Conservation (phyloP, 2,329 filamentous ascomycete species). For the Neofusicoccum ribis region DNA sequence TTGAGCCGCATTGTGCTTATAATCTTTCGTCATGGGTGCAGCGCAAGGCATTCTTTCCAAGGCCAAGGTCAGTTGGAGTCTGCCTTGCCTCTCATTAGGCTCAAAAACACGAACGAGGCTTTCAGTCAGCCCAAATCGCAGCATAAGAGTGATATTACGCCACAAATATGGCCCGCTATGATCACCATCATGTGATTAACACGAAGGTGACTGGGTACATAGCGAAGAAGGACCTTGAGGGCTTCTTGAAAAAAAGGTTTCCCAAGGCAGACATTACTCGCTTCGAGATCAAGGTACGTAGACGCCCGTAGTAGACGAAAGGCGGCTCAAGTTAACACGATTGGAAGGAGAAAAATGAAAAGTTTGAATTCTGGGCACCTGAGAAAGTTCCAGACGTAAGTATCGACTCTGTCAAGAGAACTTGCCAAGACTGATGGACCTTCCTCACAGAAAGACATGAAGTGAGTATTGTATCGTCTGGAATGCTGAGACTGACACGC, state of each 20-base stretch:
- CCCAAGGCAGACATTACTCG: not conserved
- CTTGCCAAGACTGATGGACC: not conserved
- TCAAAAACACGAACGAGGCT: not conserved
- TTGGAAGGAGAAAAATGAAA: constrained; percentile 8
- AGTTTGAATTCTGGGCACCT: constrained; percentile 17
- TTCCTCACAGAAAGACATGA: not conserved
- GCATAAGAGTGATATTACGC: not conserved
- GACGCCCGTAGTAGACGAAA: not conserved
- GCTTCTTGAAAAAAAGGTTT: constrained; percentile 1
- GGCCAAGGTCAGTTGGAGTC: not conserved
- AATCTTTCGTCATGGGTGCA: not conserved
- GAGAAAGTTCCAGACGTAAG: constrained; percentile 16
- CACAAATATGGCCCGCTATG: constrained; percentile 5
- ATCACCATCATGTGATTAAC: constrained; percentile 9
- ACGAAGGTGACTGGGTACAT: constrained; percentile 16
- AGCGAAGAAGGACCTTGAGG: not conserved
- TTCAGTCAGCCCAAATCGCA: not conserved
- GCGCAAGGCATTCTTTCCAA: not conserved
- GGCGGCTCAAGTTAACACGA: not conserved
- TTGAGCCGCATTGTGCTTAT: not conserved
- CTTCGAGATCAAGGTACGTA: not conserved
- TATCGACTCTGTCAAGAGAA: not conserved
- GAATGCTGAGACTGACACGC: not conserved
- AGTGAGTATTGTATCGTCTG: not conserved
- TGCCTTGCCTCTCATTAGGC: not conserved